phyloP scores from a whole-genome alignment of 2,329 filamentous ascomycete species.

The Beauveria asiatica region DNA sequence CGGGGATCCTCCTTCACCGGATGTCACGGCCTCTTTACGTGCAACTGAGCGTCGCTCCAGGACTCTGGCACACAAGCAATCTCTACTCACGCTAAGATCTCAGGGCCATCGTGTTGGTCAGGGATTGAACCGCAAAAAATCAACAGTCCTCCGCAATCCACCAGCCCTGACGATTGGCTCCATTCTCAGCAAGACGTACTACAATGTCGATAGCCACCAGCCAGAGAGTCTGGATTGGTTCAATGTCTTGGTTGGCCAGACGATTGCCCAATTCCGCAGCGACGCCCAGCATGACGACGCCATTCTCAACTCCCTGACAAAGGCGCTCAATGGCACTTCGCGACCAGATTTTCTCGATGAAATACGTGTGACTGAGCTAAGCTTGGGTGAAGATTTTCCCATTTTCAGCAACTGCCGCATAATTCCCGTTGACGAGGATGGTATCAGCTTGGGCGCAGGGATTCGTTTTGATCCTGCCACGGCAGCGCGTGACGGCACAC shows the following conservation, averaged over 20 bases:
- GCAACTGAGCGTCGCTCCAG: constrained; percentile 66
- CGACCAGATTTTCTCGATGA: constrained; percentile 89
- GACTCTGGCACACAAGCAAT: constrained; percentile 68
- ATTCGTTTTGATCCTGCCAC: constrained; percentile 44
- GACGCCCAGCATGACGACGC: constrained; percentile 89
- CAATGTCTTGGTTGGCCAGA: constrained; percentile 93
- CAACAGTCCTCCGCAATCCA: constrained; percentile 62
- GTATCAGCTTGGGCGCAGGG: constrained; percentile 45
- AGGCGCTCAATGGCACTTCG: constrained; percentile 75
- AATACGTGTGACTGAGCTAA: constrained; percentile 89
- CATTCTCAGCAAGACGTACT: constrained; percentile 94
- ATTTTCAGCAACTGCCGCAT: constrained; percentile 98
- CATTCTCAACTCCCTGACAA: constrained; percentile 76
- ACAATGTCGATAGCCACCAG: constrained; percentile 91
- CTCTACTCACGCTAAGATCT: constrained; percentile 54
- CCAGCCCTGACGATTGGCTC: constrained; percentile 81
- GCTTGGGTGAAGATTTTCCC: constrained; percentile 90
- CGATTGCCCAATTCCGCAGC: constrained; percentile 87
- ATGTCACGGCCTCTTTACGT: constrained; percentile 66
- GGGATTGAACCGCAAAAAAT: constrained; percentile 54
- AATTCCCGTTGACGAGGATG: constrained; percentile 81
- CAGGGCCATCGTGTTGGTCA: constrained; percentile 32
- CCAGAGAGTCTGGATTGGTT: constrained; percentile 98
- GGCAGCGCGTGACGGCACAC: constrained; percentile 54
- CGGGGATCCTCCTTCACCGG: constrained; percentile 79